Evolutionary conservation across 257 asterid genomes (phyloP), one percentile per base, ranked within the genome.

Genomic region (Solanum lycopersicoides): DNA sequence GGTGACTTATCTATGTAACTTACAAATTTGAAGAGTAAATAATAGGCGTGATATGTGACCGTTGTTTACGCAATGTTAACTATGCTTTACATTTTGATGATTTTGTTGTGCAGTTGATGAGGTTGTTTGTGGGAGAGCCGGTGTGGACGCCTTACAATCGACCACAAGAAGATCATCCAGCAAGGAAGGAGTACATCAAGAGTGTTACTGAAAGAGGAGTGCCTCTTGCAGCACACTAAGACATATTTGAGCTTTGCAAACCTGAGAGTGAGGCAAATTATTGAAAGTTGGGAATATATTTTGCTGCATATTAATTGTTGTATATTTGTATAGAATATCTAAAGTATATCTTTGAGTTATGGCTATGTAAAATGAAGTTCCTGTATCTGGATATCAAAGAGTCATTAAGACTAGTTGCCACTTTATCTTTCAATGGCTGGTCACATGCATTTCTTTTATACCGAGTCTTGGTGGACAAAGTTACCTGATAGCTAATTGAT

Each of bases 81-180:
- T 25, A 5, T n/a, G 18, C 35, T 12, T 65, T 25, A 12, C 76
- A 15, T 14, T 66, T 30, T 71, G 0, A 18, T 86, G 50, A 60
- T 34, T 53, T 72, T 69, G 87, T 71, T 18, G 47, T 87, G 88
- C 91, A 95, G 98, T 88, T 95, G 90, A 95, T 95, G 97, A 92
- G 98, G 89, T 83, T 96, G 92, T 96, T 95, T 10, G 96, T 96
- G 89, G 98, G 98, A 85, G 98, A 96, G 89, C 98, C 98, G 1
- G 95, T 95, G 9, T 96, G 98, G 98, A 94, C 95, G 2, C 93
- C 98, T 9, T 91, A 90, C 85, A 95, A 96, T 86, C 91, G 98
- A 82, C 98, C 98, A 12, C 98, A 95, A 82, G 98, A 94, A 89
- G 90, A 91, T 86, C 98, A 96, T 88, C 98, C 94, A 0, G 94